Evolutionary conservation across 228 moss, liverwort and hornwort species (phyloP), one percentile per base, ranked within the genome.

Genomic region (Sphagnum magellanicum): DNA sequence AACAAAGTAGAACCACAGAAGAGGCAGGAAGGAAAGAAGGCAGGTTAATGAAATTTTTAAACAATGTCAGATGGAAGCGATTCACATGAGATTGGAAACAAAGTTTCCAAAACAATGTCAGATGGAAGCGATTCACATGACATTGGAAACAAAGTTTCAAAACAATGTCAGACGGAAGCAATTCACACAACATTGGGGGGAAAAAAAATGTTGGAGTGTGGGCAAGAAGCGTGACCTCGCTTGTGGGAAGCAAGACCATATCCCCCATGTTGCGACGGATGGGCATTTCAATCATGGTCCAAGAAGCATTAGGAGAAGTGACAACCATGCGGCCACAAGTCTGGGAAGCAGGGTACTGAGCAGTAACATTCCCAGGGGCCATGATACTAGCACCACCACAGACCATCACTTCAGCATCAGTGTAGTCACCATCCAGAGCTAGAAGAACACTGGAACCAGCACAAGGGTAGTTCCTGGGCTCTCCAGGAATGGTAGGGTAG

Each of bases 381-480:
- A 80, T 80, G 4, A 87, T 83, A 13, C 49, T 74, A 5, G 86
- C 78, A 0, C 86, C 86, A 12, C 86, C 86, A 8, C 86, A 87
- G 0, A 87, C 68, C 71, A 87, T 49, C 5, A 87, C 76, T 52
- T 87, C 86, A 0, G 86, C 81, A 0, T 77, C 70, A 0, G 76
- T 16, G 3, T 79, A 80, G 1, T 79, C 74, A 0, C 52, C 70
- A 4, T 80, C 80, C 8, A 87, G 16, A 49, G 83, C 80, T 0
- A 87, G 52, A 69, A 87, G 6, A n/a, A 87, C 86, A 46, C 86
- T 87, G 4, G 86, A 87, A 6, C 86, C 86, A 0, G 83, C 86
- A 48, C 86, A 87, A 0, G 86, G 86, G 60, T 87, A 87, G 68
- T 87, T 87, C 0, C 86, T 58, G 0, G 86, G 86, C 76, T 87